phyloP scores from a whole-genome alignment of 306 rosid species.

The Prunus fruticosa region DNA sequence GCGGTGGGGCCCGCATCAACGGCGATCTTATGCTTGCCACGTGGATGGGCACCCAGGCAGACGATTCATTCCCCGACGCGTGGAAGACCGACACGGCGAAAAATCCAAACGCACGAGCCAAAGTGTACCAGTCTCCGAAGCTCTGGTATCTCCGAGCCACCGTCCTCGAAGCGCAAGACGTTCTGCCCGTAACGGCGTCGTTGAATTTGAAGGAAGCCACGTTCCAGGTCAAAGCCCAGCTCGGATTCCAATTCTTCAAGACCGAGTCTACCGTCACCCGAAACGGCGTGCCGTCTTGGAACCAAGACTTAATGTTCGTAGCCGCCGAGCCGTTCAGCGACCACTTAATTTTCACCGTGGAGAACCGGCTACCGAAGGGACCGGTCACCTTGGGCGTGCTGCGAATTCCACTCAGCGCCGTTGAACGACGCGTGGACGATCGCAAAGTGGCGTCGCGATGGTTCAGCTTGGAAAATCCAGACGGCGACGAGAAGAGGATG shows the following conservation, averaged over 20 bases:
- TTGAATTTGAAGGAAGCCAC: slow-evolving; percentile 36
- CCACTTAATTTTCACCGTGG: slow-evolving; percentile 43
- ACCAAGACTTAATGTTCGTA: slow-evolving; percentile 72
- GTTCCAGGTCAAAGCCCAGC: slow-evolving; percentile 57
- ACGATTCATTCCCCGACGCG: slow-evolving; percentile 74
- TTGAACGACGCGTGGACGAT: slow-evolving; percentile 84
- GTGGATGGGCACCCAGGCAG: slow-evolving; percentile 92
- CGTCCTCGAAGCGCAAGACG: slow-evolving; percentile 73
- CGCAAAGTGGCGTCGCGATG: slow-evolving; percentile 64
- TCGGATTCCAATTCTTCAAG: slow-evolving; percentile 60
- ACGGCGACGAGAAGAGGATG: slow-evolving; percentile 26
- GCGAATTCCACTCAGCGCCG: slow-evolving; percentile 39
- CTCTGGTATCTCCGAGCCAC: slow-evolving; percentile 82
- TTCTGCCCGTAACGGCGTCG: slow-evolving; percentile 26
- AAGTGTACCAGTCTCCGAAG: slow-evolving; percentile 80
- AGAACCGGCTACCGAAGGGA: slow-evolving; percentile 46
- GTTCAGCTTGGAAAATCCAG: slow-evolving; percentile 47
- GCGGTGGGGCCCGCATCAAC: slow-evolving; percentile 44
- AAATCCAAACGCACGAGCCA: slow-evolving; percentile 46
- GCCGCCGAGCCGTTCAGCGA: slow-evolving; percentile 72
- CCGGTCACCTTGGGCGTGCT: slow-evolving; percentile 33
- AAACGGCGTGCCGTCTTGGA: slow-evolving; percentile 58
- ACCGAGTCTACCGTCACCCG: slow-evolving; percentile 33
- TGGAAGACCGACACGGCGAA: slow-evolving; percentile 61
- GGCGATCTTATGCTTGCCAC: slow-evolving; percentile 92